Evolutionary conservation across 768 basidiomycete species (phyloP).

Genomic region (Cubamyces lactineus): DNA sequence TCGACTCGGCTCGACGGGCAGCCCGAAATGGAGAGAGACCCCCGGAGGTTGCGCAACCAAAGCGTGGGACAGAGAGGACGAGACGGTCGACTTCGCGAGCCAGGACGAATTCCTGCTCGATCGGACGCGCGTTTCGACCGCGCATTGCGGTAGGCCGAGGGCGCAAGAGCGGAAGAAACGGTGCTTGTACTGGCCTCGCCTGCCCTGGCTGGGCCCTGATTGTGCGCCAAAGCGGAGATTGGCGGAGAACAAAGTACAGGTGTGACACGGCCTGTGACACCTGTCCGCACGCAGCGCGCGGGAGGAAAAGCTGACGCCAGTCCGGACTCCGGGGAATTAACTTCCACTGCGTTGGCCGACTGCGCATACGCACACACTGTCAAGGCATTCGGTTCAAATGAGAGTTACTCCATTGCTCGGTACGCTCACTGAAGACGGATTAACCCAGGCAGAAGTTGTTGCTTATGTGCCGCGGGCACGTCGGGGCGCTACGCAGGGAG

Average conservation of each 20-base stretch:
- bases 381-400: neutral
- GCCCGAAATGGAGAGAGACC: neutral
- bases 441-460: no score
- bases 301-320: neutral
- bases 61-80: slow-evolving; percentile 16
- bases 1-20: neutral
- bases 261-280: slow-evolving; percentile 16
- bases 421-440: no score
- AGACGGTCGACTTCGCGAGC: neutral
- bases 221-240: slow-evolving; percentile 19
- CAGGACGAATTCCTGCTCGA: neutral
- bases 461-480: no score
- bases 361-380: neutral
- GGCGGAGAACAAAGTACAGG: slow-evolving; percentile 8
- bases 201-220: slow-evolving; percentile 10
- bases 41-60: neutral
- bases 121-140: neutral
- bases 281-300: neutral
- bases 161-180: slow-evolving; percentile 12
- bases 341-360: neutral
- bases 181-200: slow-evolving; percentile 12
- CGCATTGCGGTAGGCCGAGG: slow-evolving; percentile 6
- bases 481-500: no score
- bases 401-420: no score
- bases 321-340: neutral